These are phyloP conservation scores for Phytophthora fragariaefolia DNA, from an alignment of 352 stramenopile genomes.

Conservation along the genomic window DNA sequence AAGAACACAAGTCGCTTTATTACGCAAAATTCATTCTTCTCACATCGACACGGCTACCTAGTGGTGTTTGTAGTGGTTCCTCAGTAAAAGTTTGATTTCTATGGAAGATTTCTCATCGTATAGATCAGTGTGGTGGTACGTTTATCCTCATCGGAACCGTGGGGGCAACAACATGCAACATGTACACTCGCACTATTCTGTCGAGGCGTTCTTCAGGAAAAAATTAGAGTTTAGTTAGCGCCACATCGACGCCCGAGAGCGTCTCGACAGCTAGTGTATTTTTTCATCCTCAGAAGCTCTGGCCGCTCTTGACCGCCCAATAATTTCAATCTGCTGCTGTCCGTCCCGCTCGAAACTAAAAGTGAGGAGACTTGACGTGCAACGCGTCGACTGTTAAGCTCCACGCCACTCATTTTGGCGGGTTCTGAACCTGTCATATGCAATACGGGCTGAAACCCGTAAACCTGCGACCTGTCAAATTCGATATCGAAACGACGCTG, in stretches of 20 bases:
- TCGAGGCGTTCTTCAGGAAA: slow-evolving; percentile 82
- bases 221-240: slow-evolving; percentile 86
- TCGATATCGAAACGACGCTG: slow-evolving; percentile 16
- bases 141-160: slow-evolving; percentile 64
- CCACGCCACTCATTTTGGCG: slow-evolving; percentile 32
- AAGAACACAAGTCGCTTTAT: no score
- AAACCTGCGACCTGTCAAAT: slow-evolving; percentile 6
- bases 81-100: slow-evolving; percentile 72
- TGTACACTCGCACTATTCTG: slow-evolving; percentile 1
- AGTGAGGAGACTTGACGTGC: slow-evolving; percentile 2
- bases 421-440: slow-evolving; percentile 7
- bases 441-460: slow-evolving; percentile 20
- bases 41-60: no score
- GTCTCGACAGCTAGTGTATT: slow-evolving; percentile 62
- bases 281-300: slow-evolving; percentile 76
- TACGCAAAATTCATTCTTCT: no score
- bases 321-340: no score
- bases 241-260: slow-evolving; percentile 44
- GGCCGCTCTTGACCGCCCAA: no score
- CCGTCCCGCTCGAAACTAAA: slow-evolving; percentile 19
- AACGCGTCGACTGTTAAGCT: neutral
- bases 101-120: slow-evolving; percentile 77
- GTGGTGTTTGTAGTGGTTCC: slow-evolving; percentile 45
- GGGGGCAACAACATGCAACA: slow-evolving; percentile 20
- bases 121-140: slow-evolving; percentile 81